Evolutionary conservation across 106 monocot species (phyloP).

Genomic region (Acorus calamus): DNA sequence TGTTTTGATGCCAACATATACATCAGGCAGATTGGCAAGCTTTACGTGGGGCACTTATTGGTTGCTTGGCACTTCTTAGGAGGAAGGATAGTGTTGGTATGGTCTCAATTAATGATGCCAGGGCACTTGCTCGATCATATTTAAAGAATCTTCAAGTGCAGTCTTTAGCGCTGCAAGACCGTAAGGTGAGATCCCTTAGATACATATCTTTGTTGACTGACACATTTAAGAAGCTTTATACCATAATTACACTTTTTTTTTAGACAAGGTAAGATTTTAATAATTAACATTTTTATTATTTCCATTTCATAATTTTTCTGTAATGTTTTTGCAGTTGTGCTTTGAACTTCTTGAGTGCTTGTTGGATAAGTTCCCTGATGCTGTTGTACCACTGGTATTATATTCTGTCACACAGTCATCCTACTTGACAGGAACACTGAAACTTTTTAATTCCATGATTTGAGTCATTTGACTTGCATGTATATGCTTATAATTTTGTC

Average conservation of each 20-base stretch:
- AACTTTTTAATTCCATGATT: too few species aligned
- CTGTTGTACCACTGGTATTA: constrained; percentile 39
- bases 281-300: not conserved
- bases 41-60: constrained; percentile 70
- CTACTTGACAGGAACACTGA: too few species aligned
- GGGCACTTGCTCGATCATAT: constrained; percentile 40
- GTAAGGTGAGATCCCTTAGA: constrained; percentile 44
- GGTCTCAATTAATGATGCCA: constrained; percentile 46
- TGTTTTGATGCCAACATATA: constrained; percentile 15
- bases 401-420: not conserved
- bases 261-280: not conserved
- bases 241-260: too few species aligned
- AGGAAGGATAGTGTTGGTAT: constrained; percentile 51
- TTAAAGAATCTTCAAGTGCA: constrained; percentile 61
- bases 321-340: constrained; percentile 49
- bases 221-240: too few species aligned
- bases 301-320: not conserved
- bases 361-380: constrained; percentile 41
- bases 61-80: constrained; percentile 73
- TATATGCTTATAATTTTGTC: too few species aligned
- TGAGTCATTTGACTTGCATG: too few species aligned
- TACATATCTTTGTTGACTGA: not conserved
- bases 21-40: constrained; percentile 92
- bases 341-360: constrained; percentile 72
- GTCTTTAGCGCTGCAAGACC: constrained; percentile 55